Conservation (phyloP, 345 rosid species). For the Toxicodendron radicans region DNA sequence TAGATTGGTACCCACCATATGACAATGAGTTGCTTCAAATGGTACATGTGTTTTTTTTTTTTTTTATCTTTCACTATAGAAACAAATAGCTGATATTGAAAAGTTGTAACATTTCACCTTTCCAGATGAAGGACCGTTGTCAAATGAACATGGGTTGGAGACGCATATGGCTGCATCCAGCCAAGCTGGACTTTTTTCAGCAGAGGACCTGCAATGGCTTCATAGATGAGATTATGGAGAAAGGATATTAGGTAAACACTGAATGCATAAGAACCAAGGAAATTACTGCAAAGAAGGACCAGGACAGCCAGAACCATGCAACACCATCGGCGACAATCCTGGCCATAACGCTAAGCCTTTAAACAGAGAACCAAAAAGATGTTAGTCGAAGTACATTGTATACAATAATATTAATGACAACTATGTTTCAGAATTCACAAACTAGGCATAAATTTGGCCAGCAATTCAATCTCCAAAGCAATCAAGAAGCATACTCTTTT, state of each 20-base stretch:
- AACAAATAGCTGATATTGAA: background rate
- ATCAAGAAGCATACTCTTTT: slow-evolving; percentile 40
- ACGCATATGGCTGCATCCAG: slow-evolving; percentile 44
- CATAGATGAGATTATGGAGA: slow-evolving; percentile 15
- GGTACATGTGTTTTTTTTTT: background rate
- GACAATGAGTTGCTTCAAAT: slow-evolving; percentile 13
- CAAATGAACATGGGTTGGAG: slow-evolving; percentile 31
- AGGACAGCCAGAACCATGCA: slow-evolving; percentile 27
- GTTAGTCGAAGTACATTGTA: slow-evolving; percentile 11
- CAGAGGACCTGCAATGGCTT: slow-evolving; percentile 38
- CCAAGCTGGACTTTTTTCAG: slow-evolving; percentile 57
- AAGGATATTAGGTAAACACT: background rate
- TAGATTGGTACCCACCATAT: slow-evolving; percentile 13
- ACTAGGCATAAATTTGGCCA: background rate
- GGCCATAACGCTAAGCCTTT: slow-evolving; percentile 61
- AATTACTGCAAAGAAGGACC: slow-evolving; percentile 44
- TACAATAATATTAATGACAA: slow-evolving; percentile 3
- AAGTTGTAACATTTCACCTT: slow-evolving; percentile 34
- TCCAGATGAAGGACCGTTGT: slow-evolving; percentile 31
- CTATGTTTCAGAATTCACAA: background rate
- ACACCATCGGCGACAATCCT: slow-evolving; percentile 42
- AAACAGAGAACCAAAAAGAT: slow-evolving; percentile 2
- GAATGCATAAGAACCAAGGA: slow-evolving; percentile 6
- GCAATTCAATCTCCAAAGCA: background rate
- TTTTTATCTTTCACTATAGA: background rate